Evolutionary conservation across 2,329 filamentous ascomycete genomes (phyloP), one percentile per base, ranked within the genome.

Genomic region (Talaromyces rugulosus): DNA sequence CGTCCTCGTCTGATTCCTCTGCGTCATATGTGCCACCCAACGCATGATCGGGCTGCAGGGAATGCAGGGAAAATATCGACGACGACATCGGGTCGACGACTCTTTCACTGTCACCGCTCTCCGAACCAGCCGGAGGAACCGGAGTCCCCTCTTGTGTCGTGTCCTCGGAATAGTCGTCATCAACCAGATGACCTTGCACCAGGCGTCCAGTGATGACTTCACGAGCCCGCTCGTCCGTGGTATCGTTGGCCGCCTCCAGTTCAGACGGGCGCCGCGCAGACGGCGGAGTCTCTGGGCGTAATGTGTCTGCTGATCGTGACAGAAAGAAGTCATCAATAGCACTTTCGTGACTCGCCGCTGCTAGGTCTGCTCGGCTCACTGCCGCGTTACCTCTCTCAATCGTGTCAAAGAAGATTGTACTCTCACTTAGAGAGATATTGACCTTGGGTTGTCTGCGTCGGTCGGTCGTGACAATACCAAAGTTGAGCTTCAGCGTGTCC

Each of bases 401-500:
- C 2, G 82, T 84, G 72, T 90, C 88, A 16, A 89, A 82, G 66
- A 88, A 86, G 60, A 96, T 89, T 77, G 91, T 88, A 74, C 92
- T 96, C 63, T 89, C 88, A 55, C 86, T 85, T 87, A 93, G 89
- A 71, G 84, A 88, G 66, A 77, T 74, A 42, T 83, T 81, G 34
- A 72, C 66, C 63, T 74, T 77, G 6, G 76, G 71, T 40, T 80
- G 82, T 27, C 61, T 59, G 59, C 89, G 82, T 71, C 86, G 87
- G 52, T 82, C 80, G 40, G 81, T 81, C 54, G 81, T 80, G 60
- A 99, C 92, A 72, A 99, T 92, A 67, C 95, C 95, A 69, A 99
- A 99, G 81, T 96, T 98, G 69, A 99, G 85, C 82, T 98, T 98
- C 69, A 99, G 79, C 2, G 92, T 92, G 79, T 99, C 95, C 64